These are phyloP conservation scores for Hygrocybe coccinea DNA, from an alignment of 768 basidiomycete genomes.

Conservation along the genomic window DNA sequence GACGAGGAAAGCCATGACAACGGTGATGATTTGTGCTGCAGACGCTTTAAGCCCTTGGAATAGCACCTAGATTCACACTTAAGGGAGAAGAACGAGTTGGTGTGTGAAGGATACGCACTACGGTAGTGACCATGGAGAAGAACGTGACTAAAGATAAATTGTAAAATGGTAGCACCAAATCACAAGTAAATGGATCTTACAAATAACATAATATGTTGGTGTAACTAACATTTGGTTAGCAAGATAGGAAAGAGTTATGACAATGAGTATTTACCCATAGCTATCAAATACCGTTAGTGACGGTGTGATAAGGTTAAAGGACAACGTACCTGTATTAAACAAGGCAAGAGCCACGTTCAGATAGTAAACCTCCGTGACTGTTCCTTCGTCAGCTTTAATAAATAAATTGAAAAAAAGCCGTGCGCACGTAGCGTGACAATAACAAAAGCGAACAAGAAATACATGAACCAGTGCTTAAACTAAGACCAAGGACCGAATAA, in stretches of 20 bases:
- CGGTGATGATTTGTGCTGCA: conserved; percentile 74
- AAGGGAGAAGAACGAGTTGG: neutral
- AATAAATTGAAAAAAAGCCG: conserved; percentile 2
- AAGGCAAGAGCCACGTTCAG: conserved; percentile 93
- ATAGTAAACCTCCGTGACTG: conserved; percentile 90
- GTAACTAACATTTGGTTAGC: conserved; percentile 51
- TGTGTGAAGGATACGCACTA: conserved; percentile 41
- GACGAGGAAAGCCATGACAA: conserved; percentile 87
- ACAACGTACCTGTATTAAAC: conserved; percentile 76
- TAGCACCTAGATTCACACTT: conserved; percentile 50
- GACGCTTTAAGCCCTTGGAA: conserved; percentile 85
- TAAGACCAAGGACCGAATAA: conserved; percentile 28
- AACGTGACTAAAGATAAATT: conserved; percentile 56
- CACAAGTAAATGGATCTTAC: conserved; percentile 36
- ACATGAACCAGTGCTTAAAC: conserved; percentile 92
- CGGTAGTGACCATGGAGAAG: conserved; percentile 78
- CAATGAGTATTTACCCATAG: conserved; percentile 51
- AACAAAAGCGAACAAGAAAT: conserved; percentile 82
- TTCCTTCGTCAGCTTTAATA: conserved; percentile 12
- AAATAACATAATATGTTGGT: conserved; percentile 83
- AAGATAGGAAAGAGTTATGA: conserved; percentile 4
- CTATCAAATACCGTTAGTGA: conserved; percentile 29
- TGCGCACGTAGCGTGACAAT: conserved; percentile 70
- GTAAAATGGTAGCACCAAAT: neutral
- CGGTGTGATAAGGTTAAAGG: neutral